Conservation (phyloP, 305 asterid genomes). For the Coffea humblotiana region DNA sequence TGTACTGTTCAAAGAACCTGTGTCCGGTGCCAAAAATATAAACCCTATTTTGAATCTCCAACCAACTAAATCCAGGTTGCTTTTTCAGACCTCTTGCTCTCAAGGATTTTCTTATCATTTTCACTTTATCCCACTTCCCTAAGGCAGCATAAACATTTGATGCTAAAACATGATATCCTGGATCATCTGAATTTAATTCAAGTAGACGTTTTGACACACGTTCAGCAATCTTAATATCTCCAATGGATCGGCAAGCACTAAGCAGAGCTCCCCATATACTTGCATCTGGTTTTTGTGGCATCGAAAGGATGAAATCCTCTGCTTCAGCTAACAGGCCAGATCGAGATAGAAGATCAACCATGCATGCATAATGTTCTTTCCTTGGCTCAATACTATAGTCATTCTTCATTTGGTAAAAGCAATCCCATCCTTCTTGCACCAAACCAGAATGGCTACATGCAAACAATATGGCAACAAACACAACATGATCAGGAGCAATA, state of each 20-base stretch:
- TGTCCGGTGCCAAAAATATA: constrained; percentile 51
- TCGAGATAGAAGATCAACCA: constrained; percentile 77
- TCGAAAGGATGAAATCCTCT: constrained; percentile 62
- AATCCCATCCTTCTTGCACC: constrained; percentile 52
- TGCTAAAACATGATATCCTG: constrained; percentile 73
- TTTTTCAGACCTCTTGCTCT: constrained; percentile 54
- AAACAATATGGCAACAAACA: constrained; percentile 58
- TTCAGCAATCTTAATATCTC: constrained; percentile 49
- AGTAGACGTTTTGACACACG: constrained; percentile 48
- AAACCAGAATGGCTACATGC: constrained; percentile 89
- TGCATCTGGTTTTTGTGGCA: constrained; percentile 76
- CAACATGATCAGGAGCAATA: constrained; percentile 55
- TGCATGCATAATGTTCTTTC: constrained; percentile 78
- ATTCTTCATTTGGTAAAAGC: constrained; percentile 64
- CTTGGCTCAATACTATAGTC: constrained; percentile 61
- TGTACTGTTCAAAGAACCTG: constrained; percentile 40
- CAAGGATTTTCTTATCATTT: constrained; percentile 48
- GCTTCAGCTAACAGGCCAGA: constrained; percentile 70
- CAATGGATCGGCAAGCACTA: constrained; percentile 69
- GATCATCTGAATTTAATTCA: constrained; percentile 46
- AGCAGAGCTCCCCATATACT: constrained; percentile 81
- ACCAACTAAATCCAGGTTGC: constrained; percentile 78
- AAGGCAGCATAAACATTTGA: constrained; percentile 68
- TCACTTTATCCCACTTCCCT: constrained; percentile 72
- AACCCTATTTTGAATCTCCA: constrained; percentile 52